Base-by-base conservation (phyloP, 2,329 filamentous ascomycete species). In the Penicillium sp. region DNA sequence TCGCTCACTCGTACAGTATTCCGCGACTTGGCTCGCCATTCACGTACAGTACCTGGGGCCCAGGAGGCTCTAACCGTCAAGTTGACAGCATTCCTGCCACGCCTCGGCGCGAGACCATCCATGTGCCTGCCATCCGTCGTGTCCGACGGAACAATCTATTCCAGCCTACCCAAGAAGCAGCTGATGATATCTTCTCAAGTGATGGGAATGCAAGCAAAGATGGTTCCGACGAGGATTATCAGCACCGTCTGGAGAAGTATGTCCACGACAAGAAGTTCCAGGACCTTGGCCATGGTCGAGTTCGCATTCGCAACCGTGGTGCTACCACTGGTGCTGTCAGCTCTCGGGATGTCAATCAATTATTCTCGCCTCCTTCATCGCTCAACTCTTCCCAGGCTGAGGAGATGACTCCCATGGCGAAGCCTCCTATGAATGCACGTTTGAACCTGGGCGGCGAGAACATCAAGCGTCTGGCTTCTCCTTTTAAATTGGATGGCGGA, bases 271-370 rank as follows among this genome's bases (percentile, higher is more conserved):
- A 62, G 31, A 64, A 62, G 41, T 42, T 62, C 15, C 59, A 58
- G 17, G 71, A 77, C 42, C 66, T 68, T 7, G 71, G 73, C 36
- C 70, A 76, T 48, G 72, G 74, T 38, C 72, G 76, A 18, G 70
- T 79, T 8, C 74, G 79, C 16, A 71, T 78, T 22, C 73, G 78
- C 27, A 78, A 72, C 49, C 74, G 79, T 29, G 78, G 78, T 37
- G 79, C 78, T 51, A 81, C 76, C 31, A 68, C 76, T 15, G 74
- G 77, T 33, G 74, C 77, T 35, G 71, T 76, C 42, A 69, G 68
- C 44, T 68, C 68, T 17, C 66, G 70, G 35, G 70, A 72, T 35
- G 65, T 80, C 22, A 67, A 75, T 30, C 68, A 71, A 39, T 62
- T 79, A 3, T 77, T 79, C 52, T 72, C 69, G 3, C 73, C 74